Evolutionary conservation across 805 yeast species (phyloP).

Genomic region (Starmera dryadoides): DNA sequence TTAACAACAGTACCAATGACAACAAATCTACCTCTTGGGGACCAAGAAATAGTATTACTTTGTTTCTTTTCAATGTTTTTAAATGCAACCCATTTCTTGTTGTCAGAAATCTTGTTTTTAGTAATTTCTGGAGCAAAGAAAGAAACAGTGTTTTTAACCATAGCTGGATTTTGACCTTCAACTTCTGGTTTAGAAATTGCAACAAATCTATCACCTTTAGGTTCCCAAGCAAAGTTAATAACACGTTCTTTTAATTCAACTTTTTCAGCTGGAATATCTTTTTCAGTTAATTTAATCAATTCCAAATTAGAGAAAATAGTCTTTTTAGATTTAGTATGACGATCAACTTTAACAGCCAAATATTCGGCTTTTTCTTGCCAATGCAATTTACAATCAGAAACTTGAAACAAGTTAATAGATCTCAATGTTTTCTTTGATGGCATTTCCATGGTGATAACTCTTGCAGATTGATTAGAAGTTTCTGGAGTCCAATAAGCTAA

Average conservation of each 20-base stretch:
- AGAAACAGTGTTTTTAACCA: slow-evolving; percentile 56
- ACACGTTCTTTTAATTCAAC: slow-evolving; percentile 89
- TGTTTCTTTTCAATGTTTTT: slow-evolving; percentile 54
- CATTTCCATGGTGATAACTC: slow-evolving; percentile 83
- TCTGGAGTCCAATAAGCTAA: slow-evolving; percentile 98
- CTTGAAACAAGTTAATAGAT: slow-evolving; percentile 92
- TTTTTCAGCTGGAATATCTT: slow-evolving; percentile 90
- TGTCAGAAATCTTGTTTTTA: slow-evolving; percentile 36
- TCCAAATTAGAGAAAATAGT: slow-evolving; percentile 87
- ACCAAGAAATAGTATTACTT: slow-evolving; percentile 72
- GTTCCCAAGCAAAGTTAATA: slow-evolving; percentile 92
- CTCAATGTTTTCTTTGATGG: slow-evolving; percentile 79
- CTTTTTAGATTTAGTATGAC: slow-evolving; percentile 94
- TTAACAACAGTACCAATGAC: slow-evolving; percentile 40
- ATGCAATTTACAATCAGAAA: slow-evolving; percentile 79
- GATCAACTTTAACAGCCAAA: slow-evolving; percentile 90
- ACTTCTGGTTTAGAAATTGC: slow-evolving; percentile 58
- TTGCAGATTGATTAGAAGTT: slow-evolving; percentile 83
- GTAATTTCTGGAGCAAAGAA: slow-evolving; percentile 77
- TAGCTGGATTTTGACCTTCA: slow-evolving; percentile 49
- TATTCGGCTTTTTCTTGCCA: slow-evolving; percentile 89
- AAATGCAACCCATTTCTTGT: slow-evolving; percentile 52
- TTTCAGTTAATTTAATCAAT: slow-evolving; percentile 80
- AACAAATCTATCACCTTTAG: slow-evolving; percentile 80
- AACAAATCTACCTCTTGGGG: slow-evolving; percentile 90